A percentile compares a stretch with the other conserved stretches of the same genome.
Conservation (phyloP, 2,329 filamentous ascomycete species). For the Sarocladiaceae sp. region DNA sequence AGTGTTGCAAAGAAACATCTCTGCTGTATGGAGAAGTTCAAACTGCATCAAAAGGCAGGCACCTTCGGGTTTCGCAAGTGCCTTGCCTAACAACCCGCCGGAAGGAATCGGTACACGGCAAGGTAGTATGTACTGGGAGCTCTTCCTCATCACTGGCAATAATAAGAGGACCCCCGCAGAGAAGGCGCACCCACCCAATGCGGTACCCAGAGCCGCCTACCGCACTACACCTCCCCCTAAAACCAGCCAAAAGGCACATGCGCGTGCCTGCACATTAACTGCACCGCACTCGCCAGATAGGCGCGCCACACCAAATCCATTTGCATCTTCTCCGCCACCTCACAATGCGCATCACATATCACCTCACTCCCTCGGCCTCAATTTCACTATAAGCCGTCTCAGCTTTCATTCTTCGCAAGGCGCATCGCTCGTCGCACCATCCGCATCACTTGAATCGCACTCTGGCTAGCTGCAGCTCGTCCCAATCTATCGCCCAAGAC, state of each 20-base stretch:
- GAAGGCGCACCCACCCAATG: background rate
- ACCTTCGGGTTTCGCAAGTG: too few relatives aligned
- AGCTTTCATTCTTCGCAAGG: background rate
- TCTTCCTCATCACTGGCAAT: too few relatives aligned
- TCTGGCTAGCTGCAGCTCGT: too few relatives aligned
- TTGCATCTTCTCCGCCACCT: background rate
- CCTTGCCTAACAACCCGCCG: too few relatives aligned
- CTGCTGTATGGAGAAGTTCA: too few relatives aligned
- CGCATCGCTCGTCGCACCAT: background rate
- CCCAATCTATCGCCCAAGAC: background rate
- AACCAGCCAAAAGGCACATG: background rate
- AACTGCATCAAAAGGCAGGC: too few relatives aligned
- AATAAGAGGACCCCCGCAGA: background rate
- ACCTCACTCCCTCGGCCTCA: background rate
- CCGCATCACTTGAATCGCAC: too few relatives aligned
- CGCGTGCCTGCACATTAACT: background rate
- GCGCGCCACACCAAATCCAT: constrained; percentile 1
- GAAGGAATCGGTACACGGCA: too few relatives aligned
- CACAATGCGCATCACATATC: constrained; percentile 1
- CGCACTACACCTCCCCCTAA: background rate
- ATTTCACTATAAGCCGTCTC: background rate
- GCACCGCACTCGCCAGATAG: background rate
- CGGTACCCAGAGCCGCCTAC: background rate
- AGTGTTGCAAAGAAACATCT: too few relatives aligned
- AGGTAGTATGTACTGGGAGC: too few relatives aligned